Conservation (phyloP, 306 rosid genomes). For the Oxytropis ochrocephala region DNA sequence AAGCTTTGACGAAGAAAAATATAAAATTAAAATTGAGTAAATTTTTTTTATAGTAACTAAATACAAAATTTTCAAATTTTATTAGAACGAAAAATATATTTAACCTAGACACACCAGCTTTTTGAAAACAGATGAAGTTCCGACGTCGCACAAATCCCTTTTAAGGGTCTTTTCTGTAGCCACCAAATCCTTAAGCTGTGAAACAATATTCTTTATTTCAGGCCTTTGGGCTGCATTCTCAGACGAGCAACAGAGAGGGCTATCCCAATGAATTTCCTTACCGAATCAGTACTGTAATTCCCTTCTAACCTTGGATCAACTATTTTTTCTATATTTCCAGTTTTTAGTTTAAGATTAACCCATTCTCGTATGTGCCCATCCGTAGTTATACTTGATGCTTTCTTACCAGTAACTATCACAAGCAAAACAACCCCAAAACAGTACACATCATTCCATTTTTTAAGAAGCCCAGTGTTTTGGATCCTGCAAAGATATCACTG, state of each 20-base stretch:
- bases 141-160: not conserved
- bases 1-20: too few species aligned
- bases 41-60: too few species aligned
- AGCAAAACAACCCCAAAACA: not conserved
- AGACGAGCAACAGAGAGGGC: constrained; percentile 1
- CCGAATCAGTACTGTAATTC: not conserved
- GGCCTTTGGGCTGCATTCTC: not conserved
- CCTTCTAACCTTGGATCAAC: constrained; percentile 7
- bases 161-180: not conserved
- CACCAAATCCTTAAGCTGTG: not conserved
- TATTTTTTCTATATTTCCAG: not conserved
- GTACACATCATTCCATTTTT: not conserved
- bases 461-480: not conserved
- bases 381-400: not conserved
- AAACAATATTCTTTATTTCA: not conserved
- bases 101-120: too few species aligned
- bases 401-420: not conserved
- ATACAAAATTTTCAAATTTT: too few species aligned
- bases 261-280: not conserved
- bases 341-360: not conserved
- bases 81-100: too few species aligned
- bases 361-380: not conserved
- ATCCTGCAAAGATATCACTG: not conserved
- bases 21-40: too few species aligned
- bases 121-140: too few species aligned